Conservation (phyloP, 2,329 filamentous ascomycete genomes). For the Graphium sp. region DNA sequence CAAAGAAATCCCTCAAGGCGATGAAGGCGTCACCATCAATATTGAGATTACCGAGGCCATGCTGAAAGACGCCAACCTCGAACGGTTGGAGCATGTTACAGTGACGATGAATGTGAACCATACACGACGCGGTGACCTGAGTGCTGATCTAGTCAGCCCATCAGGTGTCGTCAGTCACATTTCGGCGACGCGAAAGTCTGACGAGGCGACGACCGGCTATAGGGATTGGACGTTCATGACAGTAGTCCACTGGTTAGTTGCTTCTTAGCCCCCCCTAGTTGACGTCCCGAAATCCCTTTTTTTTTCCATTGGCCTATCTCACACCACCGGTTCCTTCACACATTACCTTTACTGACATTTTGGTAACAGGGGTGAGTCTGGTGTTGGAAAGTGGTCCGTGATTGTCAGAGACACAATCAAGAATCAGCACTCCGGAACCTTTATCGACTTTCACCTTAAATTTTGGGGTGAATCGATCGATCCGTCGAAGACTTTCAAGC, state of each 20-base stretch:
- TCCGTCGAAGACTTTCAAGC: constrained; percentile 48
- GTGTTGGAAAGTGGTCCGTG: constrained; percentile 79
- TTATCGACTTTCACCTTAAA: constrained; percentile 84
- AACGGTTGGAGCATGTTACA: constrained; percentile 82
- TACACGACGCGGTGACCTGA: constrained; percentile 73
- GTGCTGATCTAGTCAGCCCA: constrained; percentile 80
- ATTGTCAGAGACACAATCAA: constrained; percentile 70
- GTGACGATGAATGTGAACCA: constrained; percentile 95
- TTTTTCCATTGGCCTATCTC: neutral
- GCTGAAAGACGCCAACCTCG: constrained; percentile 68
- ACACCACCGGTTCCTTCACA: neutral
- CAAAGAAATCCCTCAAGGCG: constrained; percentile 69
- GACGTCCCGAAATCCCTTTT: no score
- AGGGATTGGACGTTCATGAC: constrained; percentile 98
- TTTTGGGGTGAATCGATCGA: constrained; percentile 87
- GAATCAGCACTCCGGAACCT: constrained; percentile 62
- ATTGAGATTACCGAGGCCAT: constrained; percentile 72
- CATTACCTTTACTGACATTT: constrained; percentile 12
- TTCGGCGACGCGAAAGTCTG: constrained; percentile 54
- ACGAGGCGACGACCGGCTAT: constrained; percentile 55
- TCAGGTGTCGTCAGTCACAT: constrained; percentile 69
- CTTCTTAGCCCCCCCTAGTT: neutral
- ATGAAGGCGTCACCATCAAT: constrained; percentile 59
- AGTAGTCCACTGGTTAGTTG: constrained; percentile 74
- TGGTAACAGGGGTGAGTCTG: constrained; percentile 58